Base-by-base conservation (phyloP, 2,329 filamentous ascomycete species). In the Piedraia hortae region DNA sequence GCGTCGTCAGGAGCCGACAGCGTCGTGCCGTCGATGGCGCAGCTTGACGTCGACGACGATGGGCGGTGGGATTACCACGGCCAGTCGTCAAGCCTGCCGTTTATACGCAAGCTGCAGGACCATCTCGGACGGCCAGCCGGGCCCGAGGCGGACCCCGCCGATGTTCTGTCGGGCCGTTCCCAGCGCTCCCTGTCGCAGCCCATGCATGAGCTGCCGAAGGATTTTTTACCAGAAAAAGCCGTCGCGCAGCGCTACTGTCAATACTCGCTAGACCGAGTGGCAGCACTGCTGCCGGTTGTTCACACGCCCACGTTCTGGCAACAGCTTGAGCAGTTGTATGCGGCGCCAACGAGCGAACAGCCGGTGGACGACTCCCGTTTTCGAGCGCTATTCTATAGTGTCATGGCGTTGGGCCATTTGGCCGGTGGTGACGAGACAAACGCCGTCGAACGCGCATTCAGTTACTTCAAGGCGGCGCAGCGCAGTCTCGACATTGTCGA, bases 11-110 rank as follows among this genome's bases (percentile, higher is more conserved):
- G 82, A 31, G 53, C 93, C 12, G 68, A 82, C 38, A 89, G 80
- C 13, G 93, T 97, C 82, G 78, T 93, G 26, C 73, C 82, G 39
- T 73, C 74, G 18, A 77, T 82, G 3, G 85, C 82, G 16, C 73
- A 80, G 40, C 56, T 97, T n/a, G 82, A 93, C 37, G 56, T 93
- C 15, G 78, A 89, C 35, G 82, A 93, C 34, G 65, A 68, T 35
- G 82, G 82, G 18, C 66, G 85, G 34, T 89, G 78, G 66, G 80
- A 93, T 44, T 97, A 90, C 37, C 77, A 89, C 39, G 85, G 85
- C 21, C 72, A 74, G 31, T 91, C 82, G 0, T 93, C 85, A 0
- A 80, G 82, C 3, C 60, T 80, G 19, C 75, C 82, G 30, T 97
- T 91, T 42, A 58, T 91, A 34, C 62, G 65, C 31, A 66, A 74